Base-by-base conservation (phyloP, 306 rosid species). In the Prunus davidiana region DNA sequence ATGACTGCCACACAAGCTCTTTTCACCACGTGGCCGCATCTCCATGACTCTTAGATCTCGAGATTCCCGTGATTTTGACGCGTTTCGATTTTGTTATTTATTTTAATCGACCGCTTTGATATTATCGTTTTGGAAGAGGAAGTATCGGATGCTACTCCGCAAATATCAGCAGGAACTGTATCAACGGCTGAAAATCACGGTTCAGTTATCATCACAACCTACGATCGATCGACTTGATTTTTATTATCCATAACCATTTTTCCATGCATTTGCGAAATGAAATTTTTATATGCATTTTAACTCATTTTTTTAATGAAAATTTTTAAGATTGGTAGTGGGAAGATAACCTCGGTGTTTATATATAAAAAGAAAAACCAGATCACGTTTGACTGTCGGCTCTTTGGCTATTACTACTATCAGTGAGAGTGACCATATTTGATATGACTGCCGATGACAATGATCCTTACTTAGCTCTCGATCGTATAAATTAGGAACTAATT, bases 1-100 rank as follows among this genome's bases (percentile, higher is more conserved):
- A 3, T 5, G 52, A 41, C 67, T 46, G 67, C 68, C 34, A 13
- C 72, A 43, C 47, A 30, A 15, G 6, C 32, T 2, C 0, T 6
- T 2, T 2, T 0, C 15, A 12, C 10, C 80, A 74, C 80, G 83
- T 69, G 83, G 79, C 60, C 8, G 1, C 32, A 69, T 68, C 52
- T 69, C 22, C 52, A 16, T 16, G 9, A 49, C 8, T 43, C 3
- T 2, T 16, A 4, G 24, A 49, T 76, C 86, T 82, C 82, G 80
- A 77, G 88, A 82, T 84, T 58, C 67, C 54, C 70, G 81, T 81
- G 84, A 69, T 70, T 54, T 68, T 62, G 77, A 74, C 78, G 67
- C 58, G 32, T 78, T 52, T 49, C 8, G 15, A 16, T 0, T 72
- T 34, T 34, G 8, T 55, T 19, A 5, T 3, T 34, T 34, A 34